These are phyloP conservation scores for Claviceps digitariae DNA, from an alignment of 2,329 filamentous ascomycete species.

Conservation along the genomic window DNA sequence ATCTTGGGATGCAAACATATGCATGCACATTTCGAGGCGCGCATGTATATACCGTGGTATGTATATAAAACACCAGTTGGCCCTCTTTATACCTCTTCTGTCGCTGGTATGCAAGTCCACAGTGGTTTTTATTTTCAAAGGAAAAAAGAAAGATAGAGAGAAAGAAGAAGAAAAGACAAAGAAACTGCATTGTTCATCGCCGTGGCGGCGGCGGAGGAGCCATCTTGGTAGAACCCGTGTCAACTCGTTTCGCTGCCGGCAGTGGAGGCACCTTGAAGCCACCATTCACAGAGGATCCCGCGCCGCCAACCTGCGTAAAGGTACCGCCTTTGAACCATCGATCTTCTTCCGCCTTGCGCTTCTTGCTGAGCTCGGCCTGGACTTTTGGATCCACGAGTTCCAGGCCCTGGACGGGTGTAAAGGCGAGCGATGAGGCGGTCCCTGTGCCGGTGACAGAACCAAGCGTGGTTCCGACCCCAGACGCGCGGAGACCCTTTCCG, in stretches of 20 bases:
- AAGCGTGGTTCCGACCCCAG: slow-evolving; percentile 64
- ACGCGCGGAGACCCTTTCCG: slow-evolving; percentile 64
- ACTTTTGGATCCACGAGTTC: slow-evolving; percentile 92
- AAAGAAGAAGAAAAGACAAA: too few relatives aligned
- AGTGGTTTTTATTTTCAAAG: too few relatives aligned
- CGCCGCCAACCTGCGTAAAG: slow-evolving; percentile 69
- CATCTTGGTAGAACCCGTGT: slow-evolving; percentile 23
- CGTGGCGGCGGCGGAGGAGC: slow-evolving; percentile 18
- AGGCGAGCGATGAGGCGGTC: slow-evolving; percentile 77
- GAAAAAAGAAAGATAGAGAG: too few relatives aligned
- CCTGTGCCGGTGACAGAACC: slow-evolving; percentile 50
- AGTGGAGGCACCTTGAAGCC: slow-evolving; percentile 75
- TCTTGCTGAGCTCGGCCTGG: slow-evolving; percentile 73
- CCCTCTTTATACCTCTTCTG: neutral
- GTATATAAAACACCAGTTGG: neutral
- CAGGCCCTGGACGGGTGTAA: slow-evolving; percentile 86
- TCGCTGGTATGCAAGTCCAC: too few relatives aligned
- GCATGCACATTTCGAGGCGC: too few relatives aligned
- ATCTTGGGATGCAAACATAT: too few relatives aligned
- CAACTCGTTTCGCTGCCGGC: slow-evolving; percentile 58
- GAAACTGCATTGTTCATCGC: neutral
- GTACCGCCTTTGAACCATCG: slow-evolving; percentile 96
- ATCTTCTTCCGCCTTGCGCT: slow-evolving; percentile 88
- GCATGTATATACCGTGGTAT: too few relatives aligned
- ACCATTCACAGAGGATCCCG: slow-evolving; percentile 28